These are phyloP conservation scores for Lojkania enalia DNA, from an alignment of 2,329 filamentous ascomycete genomes.

Conservation along the genomic window DNA sequence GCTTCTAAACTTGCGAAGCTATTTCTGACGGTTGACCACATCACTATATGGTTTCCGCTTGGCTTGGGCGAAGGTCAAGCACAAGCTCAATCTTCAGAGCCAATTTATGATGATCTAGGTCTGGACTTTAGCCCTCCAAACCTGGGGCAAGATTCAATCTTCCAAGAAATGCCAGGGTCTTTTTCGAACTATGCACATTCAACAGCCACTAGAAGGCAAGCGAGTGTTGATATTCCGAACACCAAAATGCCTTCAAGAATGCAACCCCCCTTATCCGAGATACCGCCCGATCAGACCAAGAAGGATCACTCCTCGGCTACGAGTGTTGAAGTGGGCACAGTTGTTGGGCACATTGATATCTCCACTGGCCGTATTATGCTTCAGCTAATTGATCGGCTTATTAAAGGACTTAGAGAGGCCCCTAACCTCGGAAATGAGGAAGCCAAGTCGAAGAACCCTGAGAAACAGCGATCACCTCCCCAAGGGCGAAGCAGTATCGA, in stretches of 20 bases:
- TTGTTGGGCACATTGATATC: slow-evolving; percentile 40
- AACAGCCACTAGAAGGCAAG: slow-evolving; percentile 24
- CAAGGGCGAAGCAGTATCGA: slow-evolving; percentile 18
- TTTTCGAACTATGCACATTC: slow-evolving; percentile 53
- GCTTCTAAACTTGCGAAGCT: slow-evolving; percentile 31
- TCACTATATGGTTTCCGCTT: slow-evolving; percentile 45
- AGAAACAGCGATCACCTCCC: slow-evolving; percentile 2
- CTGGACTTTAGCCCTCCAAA: slow-evolving; percentile 33
- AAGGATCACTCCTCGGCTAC: slow-evolving; percentile 21
- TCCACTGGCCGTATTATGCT: slow-evolving; percentile 41
- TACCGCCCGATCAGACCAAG: slow-evolving; percentile 5
- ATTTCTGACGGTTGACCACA: slow-evolving; percentile 41
- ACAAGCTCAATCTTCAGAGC: slow-evolving; percentile 9
- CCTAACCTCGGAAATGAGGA: slow-evolving; percentile 3
- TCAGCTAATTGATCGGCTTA: slow-evolving; percentile 30
- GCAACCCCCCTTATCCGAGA: background rate
- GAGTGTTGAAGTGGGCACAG: slow-evolving; percentile 38
- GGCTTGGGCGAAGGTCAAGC: slow-evolving; percentile 22
- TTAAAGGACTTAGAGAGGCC: slow-evolving; percentile 21
- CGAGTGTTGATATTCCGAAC: slow-evolving; percentile 23
- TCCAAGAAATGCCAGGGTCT: slow-evolving; percentile 50
- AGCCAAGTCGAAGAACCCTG: slow-evolving; percentile 7
- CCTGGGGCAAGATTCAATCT: slow-evolving; percentile 42
- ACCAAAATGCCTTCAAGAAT: slow-evolving; percentile 13
- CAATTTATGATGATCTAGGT: slow-evolving; percentile 16